Base-by-base conservation (phyloP, 2,329 filamentous ascomycete genomes). In the Aureobasidium subglaciale region DNA sequence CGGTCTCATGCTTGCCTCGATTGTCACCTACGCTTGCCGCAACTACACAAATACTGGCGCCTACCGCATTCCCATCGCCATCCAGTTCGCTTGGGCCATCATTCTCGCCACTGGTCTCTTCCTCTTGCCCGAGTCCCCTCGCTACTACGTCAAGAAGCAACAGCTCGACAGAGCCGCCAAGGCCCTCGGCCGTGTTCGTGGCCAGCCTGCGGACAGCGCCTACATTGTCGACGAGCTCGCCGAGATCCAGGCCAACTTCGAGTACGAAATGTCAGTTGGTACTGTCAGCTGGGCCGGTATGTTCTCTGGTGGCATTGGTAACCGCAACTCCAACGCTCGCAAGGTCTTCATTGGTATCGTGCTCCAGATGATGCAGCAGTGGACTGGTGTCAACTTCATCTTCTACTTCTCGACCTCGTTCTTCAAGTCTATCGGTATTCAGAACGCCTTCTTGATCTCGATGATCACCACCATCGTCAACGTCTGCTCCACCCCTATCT, bases 331-430 rank as follows among this genome's bases (percentile, higher is more conserved):
- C 56, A 77, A 78, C 59, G 61, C 73, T n/a, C 73, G 75, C 48
- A 75, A 75, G 48, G 67, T 75, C 35, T 64, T 75, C 56, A 71
- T 78, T 40, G 75, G 75, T 29, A 70, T 71, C 40, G 63, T 68
- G 1, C 62, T 77, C 8, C 75, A 78, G 58, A 75, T 76, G 71
- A 72, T 76, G 66, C 75, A 78, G 61, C 75, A 78, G 61, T 74
- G 81, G 81, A 91, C 88, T n/a, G 89, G 89, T 75, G 87, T 95
- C 73, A 95, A 95, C 79, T 95, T 93, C 75, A 89, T 95, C 76
- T 93, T 70, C 63, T 70, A 74, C 65, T 76, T 73, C 75, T 88
- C 87, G 42, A 90, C 88, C 25, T 84, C 87, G 56, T 95, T 95
- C 82, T 89, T 95, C 77, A 75, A 88, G 72, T 82, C 84, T 22